Percentiles rank a stretch among this genome's conserved stretches.
Conservation (phyloP, 768 basidiomycete species). For the Mycena indigotica region DNA sequence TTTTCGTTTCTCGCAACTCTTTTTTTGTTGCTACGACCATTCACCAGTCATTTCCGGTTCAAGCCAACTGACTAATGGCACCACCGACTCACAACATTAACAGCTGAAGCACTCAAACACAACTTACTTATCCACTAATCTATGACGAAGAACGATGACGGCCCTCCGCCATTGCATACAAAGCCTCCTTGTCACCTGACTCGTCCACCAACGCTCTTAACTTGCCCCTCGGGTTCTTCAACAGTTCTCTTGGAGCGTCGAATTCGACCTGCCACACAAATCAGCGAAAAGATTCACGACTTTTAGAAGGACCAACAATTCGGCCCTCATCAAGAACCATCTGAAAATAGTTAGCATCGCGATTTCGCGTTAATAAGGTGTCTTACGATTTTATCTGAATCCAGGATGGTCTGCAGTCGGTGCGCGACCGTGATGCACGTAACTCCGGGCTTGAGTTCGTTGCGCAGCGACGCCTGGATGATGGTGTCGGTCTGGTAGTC, state of each 20-base stretch:
- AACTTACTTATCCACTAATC: too few relatives aligned
- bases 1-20: too few relatives aligned
- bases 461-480: constrained; percentile 66
- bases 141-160: too few relatives aligned
- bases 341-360: constrained; percentile 23
- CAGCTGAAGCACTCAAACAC: too few relatives aligned
- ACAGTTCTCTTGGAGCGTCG: constrained; percentile 51
- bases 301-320: constrained; percentile 30
- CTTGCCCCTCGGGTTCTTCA: constrained; percentile 52
- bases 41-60: too few relatives aligned
- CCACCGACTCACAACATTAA: too few relatives aligned
- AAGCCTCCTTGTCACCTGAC: constrained; percentile 51
- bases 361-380: too few relatives aligned
- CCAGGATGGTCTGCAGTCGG: constrained; percentile 59
- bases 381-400: constrained; percentile 51
- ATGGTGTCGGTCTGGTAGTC: constrained; percentile 68
- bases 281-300: background rate
- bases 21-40: too few relatives aligned
- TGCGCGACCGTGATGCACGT: constrained; percentile 59
- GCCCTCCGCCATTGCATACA: constrained; percentile 49
- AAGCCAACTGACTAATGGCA: too few relatives aligned
- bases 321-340: constrained; percentile 51
- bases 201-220: constrained; percentile 59
- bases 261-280: constrained; percentile 48
- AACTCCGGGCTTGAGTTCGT: constrained; percentile 60